Conservation (phyloP, 495 filamentous ascomycete species). For the Penicillium ucsense region DNA sequence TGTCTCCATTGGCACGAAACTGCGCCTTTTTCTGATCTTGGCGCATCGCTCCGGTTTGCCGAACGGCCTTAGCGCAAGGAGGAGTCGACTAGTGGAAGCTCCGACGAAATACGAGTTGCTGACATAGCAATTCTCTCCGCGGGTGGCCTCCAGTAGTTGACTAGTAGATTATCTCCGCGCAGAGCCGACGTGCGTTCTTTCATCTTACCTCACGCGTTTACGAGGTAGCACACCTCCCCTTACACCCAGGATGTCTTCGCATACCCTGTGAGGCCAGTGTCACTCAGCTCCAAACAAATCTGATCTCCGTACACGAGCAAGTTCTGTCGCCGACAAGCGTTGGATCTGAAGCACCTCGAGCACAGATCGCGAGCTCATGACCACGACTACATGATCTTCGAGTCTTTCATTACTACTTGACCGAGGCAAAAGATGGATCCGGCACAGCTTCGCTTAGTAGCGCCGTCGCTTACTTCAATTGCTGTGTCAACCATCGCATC, state of each 20-base stretch:
- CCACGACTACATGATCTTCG: neutral
- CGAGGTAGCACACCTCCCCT: neutral
- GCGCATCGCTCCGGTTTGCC: too few species aligned
- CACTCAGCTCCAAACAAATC: neutral
- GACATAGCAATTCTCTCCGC: conserved; percentile 20
- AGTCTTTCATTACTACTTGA: neutral
- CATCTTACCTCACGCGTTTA: conserved; percentile 6
- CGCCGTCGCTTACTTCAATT: conserved; percentile 22
- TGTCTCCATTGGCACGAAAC: neutral
- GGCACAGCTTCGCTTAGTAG: conserved; percentile 9
- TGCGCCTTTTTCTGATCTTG: too few species aligned
- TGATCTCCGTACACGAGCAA: too few species aligned
- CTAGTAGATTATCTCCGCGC: conserved; percentile 2
- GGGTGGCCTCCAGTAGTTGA: too few species aligned
- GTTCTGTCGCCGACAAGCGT: too few species aligned
- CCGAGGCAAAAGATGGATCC: conserved; percentile 9
- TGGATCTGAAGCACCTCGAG: conserved; percentile 1
- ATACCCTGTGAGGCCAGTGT: neutral
- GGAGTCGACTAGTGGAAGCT: too few species aligned
- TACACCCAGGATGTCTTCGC: too few species aligned
- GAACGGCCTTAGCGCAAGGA: too few species aligned
- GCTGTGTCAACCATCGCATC: conserved; percentile 17
- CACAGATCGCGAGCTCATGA: conserved; percentile 1
- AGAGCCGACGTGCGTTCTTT: conserved; percentile 4
- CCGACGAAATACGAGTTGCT: conserved; percentile 3